These are phyloP conservation scores for Coelastrella sp. DNA, from an alignment of 139 green algal genomes.

Conservation along the genomic window DNA sequence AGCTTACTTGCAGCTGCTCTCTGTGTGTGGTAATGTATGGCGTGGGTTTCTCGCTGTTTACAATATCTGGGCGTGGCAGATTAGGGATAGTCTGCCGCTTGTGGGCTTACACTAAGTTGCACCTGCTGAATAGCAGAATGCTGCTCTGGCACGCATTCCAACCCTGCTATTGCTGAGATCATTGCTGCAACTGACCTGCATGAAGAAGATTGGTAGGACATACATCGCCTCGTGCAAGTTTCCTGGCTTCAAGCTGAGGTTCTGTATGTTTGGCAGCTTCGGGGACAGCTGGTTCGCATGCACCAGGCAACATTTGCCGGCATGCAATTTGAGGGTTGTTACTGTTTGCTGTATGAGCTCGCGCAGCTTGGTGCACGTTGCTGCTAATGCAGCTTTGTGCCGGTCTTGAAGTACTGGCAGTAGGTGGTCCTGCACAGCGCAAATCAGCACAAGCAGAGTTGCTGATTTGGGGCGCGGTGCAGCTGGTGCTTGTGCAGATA, in stretches of 20 bases:
- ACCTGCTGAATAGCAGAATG: neutral
- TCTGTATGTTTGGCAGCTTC: neutral
- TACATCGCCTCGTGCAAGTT: slow-evolving; percentile 52
- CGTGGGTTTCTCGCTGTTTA: no score
- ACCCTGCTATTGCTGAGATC: no score
- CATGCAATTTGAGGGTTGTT: neutral
- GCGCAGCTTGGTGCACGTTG: neutral
- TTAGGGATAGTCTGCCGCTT: no score
- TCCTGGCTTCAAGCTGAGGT: slow-evolving; percentile 15
- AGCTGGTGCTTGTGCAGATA: no score
- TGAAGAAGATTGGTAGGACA: slow-evolving; percentile 42
- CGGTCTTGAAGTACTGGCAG: slow-evolving; percentile 21
- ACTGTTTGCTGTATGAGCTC: slow-evolving; percentile 15
- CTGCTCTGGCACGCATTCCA: no score
- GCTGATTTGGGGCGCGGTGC: no score
- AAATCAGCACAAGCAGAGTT: no score
- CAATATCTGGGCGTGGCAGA: no score
- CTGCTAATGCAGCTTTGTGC: slow-evolving; percentile 32
- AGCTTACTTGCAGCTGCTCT: neutral
- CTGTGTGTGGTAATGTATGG: no score
- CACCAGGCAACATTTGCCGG: slow-evolving; percentile 19
- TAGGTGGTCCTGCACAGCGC: neutral
- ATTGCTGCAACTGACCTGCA: slow-evolving; percentile 24
- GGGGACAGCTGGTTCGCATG: neutral
- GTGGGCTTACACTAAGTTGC: neutral